phyloP scores from a whole-genome alignment of 225 moss, liverwort and hornwort species.

The Physcomitrellopsis africana region DNA sequence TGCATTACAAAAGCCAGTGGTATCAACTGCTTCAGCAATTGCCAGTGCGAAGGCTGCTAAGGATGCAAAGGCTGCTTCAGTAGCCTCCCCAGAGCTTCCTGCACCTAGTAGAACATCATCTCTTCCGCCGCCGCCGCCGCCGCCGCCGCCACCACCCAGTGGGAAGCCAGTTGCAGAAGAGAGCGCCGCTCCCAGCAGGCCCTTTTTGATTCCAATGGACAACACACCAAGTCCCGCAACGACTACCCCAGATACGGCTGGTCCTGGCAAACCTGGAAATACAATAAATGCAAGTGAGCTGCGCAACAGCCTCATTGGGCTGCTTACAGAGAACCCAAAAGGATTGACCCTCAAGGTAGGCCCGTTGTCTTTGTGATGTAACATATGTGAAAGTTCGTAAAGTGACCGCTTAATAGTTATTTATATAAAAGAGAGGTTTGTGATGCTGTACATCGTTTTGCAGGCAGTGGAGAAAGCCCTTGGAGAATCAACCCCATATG shows the following conservation, averaged over 20 bases:
- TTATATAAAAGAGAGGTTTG: background rate
- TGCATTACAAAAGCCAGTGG: conserved; percentile 44
- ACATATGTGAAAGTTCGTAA: no score
- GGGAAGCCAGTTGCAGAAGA: conserved; percentile 66
- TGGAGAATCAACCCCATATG: conserved; percentile 79
- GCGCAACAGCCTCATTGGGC: conserved; percentile 81
- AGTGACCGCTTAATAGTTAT: no score
- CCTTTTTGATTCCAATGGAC: conserved; percentile 57
- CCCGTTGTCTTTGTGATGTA: background rate
- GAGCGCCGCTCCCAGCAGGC: conserved; percentile 38
- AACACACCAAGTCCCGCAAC: conserved; percentile 76
- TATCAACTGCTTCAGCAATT: conserved; percentile 60
- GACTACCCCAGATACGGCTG: conserved; percentile 55
- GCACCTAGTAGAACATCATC: conserved; percentile 36
- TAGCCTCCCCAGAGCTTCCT: conserved; percentile 72
- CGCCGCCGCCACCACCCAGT: conserved; percentile 29
- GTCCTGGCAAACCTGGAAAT: conserved; percentile 53
- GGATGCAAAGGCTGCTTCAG: conserved; percentile 55
- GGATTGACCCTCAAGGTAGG: conserved; percentile 94
- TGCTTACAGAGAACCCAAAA: conserved; percentile 87
- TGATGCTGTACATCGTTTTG: conserved; percentile 24
- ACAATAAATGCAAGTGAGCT: conserved; percentile 71
- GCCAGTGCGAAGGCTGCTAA: conserved; percentile 67
- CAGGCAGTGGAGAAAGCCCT: conserved; percentile 93
- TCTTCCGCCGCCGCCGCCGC: conserved; percentile 34